Percentiles rank a stretch among this genome's conserved stretches.
phyloP scores from a whole-genome alignment of 805 yeast genomes.

The Cyberlindnera maclurae region DNA sequence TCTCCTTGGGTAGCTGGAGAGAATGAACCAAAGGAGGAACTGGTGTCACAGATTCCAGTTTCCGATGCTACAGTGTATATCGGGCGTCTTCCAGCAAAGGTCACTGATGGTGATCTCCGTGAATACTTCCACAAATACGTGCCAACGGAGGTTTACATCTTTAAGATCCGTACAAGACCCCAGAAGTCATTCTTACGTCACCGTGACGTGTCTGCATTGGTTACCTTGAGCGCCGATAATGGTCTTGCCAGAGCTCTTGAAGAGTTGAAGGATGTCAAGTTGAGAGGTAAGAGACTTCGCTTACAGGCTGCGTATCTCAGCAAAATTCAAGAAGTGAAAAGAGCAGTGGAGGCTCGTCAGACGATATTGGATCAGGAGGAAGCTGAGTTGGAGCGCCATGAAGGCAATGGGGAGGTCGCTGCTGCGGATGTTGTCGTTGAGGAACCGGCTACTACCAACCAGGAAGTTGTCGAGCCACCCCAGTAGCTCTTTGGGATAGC shows the following conservation, averaged over 20 bases:
- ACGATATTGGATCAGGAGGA: neutral
- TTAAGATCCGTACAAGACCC: slow-evolving; percentile 29
- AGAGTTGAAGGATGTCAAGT: slow-evolving; percentile 29
- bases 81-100: slow-evolving; percentile 31
- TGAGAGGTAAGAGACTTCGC: slow-evolving; percentile 29
- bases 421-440: neutral
- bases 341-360: slow-evolving; percentile 23
- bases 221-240: slow-evolving; percentile 36
- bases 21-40: neutral
- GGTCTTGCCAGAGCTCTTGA: slow-evolving; percentile 38
- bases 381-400: slow-evolving; percentile 3
- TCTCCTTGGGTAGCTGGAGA: neutral
- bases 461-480: too few species aligned
- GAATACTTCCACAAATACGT: slow-evolving; percentile 36
- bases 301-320: slow-evolving; percentile 35
- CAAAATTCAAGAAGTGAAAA: slow-evolving; percentile 38
- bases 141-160: slow-evolving; percentile 42
- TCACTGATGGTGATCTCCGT: slow-evolving; percentile 38
- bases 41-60: slow-evolving; percentile 4
- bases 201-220: slow-evolving; percentile 43
- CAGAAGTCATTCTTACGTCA: slow-evolving; percentile 25
- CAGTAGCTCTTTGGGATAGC: too few species aligned
- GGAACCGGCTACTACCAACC: too few species aligned
- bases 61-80: slow-evolving; percentile 43
- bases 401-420: neutral